phyloP scores from a whole-genome alignment of 495 filamentous ascomycete genomes.

The Poronia punctata region DNA sequence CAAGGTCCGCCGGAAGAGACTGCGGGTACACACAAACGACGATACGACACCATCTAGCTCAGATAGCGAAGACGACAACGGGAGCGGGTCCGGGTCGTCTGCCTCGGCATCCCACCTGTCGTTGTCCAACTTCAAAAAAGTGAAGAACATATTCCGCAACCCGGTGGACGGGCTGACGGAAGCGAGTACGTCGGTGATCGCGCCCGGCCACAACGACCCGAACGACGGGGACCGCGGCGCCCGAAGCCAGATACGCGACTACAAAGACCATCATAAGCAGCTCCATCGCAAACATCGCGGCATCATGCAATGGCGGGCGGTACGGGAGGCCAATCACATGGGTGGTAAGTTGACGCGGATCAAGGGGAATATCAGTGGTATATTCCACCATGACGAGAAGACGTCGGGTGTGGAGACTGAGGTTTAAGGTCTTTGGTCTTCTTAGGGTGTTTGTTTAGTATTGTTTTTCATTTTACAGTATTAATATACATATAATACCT shows the following conservation, averaged over 20 bases:
- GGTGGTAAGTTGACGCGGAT: conserved; percentile 50
- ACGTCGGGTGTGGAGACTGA: conserved; percentile 57
- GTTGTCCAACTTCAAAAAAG: conserved; percentile 18
- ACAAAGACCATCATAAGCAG: conserved; percentile 50
- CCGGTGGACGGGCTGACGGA: conserved; percentile 20
- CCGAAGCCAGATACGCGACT: conserved; percentile 38
- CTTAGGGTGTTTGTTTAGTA: neutral
- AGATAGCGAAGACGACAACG: conserved; percentile 15
- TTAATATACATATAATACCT: too few species aligned
- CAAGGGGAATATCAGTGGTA: conserved; percentile 44
- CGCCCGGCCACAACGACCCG: conserved; percentile 21
- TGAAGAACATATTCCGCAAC: conserved; percentile 29
- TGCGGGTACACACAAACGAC: conserved; percentile 30
- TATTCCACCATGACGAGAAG: conserved; percentile 51
- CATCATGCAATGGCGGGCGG: conserved; percentile 64
- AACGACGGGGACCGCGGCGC: conserved; percentile 35
- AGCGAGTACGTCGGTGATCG: conserved; percentile 17
- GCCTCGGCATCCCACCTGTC: conserved; percentile 22
- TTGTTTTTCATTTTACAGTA: too few species aligned
- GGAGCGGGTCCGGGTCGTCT: conserved; percentile 22
- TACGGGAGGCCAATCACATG: conserved; percentile 52
- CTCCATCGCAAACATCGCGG: conserved; percentile 58
- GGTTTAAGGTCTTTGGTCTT: too few species aligned
- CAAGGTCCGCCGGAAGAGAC: conserved; percentile 19
- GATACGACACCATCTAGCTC: conserved; percentile 20